A percentile compares a stretch with the other conserved stretches of the same genome.
Conservation (phyloP, 495 filamentous ascomycete genomes). For the Penicillium atrosanguineum region DNA sequence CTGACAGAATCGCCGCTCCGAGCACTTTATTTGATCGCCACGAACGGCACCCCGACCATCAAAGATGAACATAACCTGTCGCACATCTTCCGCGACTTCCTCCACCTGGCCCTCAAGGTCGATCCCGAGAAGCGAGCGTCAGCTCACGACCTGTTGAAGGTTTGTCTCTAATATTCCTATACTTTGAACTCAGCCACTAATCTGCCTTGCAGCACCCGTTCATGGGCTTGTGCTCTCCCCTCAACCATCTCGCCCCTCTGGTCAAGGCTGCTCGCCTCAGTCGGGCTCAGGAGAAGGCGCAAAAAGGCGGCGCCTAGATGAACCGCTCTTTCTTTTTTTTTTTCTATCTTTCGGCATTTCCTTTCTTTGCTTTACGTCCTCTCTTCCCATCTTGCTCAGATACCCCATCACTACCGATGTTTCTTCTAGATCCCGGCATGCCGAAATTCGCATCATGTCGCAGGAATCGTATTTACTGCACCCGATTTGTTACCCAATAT, state of each 20-base stretch:
- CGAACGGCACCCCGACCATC: conserved; percentile 91
- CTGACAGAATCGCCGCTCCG: conserved; percentile 91
- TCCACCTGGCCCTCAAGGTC: conserved; percentile 87
- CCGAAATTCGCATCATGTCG: conserved; percentile 21
- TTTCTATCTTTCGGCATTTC: conserved; percentile 1
- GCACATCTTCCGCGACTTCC: conserved; percentile 80
- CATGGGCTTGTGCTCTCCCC: conserved; percentile 70
- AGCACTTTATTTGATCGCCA: conserved; percentile 93
- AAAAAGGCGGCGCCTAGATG: conserved; percentile 50
- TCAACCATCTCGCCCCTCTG: conserved; percentile 76
- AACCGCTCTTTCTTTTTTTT: neutral
- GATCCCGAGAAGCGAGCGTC: conserved; percentile 95
- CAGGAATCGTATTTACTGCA: conserved; percentile 17
- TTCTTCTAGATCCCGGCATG: conserved; percentile 34
- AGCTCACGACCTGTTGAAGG: conserved; percentile 86
- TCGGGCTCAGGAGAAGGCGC: conserved; percentile 78
- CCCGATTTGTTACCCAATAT: conserved; percentile 13
- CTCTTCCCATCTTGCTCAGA: conserved; percentile 40
- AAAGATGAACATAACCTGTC: conserved; percentile 87
- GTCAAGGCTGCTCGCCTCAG: conserved; percentile 82
- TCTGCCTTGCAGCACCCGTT: conserved; percentile 72
- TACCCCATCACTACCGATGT: conserved; percentile 40
- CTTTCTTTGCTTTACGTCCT: conserved; percentile 26
- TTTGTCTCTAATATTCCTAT: conserved; percentile 41
- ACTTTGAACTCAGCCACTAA: conserved; percentile 21